These are phyloP conservation scores for Inonotus hispidus DNA, from an alignment of 1,284 basidiomycete genomes.

Conservation along the genomic window DNA sequence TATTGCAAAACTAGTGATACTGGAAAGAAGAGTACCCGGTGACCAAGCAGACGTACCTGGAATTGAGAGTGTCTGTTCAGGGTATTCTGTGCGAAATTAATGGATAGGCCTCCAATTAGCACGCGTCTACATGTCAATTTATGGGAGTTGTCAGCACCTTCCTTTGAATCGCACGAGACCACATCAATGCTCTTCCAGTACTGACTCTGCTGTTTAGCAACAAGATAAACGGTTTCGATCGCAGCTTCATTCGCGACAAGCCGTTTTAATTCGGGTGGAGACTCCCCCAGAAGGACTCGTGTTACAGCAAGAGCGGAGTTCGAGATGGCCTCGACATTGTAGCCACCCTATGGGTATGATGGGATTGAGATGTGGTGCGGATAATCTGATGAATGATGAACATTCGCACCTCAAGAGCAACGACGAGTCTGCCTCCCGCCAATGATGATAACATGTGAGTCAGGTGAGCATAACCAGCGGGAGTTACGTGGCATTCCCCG, in stretches of 20 bases:
- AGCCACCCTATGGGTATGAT: constrained; percentile 72
- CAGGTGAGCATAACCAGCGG: constrained; percentile 97
- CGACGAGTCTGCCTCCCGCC: constrained; percentile 84
- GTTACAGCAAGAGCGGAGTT: constrained; percentile 85
- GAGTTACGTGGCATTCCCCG: constrained; percentile 87
- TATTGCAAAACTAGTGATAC: background rate
- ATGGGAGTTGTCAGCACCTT: constrained; percentile 40
- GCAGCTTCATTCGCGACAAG: constrained; percentile 72
- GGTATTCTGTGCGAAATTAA: constrained; percentile 38
- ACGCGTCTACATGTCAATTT: background rate
- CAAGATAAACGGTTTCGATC: constrained; percentile 83
- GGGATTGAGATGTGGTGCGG: background rate
- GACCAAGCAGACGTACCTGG: constrained; percentile 40
- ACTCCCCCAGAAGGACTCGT: constrained; percentile 79
- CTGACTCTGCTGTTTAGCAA: constrained; percentile 80
- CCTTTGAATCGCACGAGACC: constrained; percentile 71
- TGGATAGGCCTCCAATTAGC: background rate
- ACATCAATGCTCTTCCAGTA: constrained; percentile 87
- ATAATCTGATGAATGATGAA: constrained; percentile 4
- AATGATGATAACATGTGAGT: constrained; percentile 93
- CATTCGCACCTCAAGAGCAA: constrained; percentile 82
- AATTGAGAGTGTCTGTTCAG: constrained; percentile 56
- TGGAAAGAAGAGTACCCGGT: background rate
- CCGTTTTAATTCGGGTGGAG: constrained; percentile 68
- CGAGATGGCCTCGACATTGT: constrained; percentile 89